Base-by-base conservation (phyloP, 257 asterid genomes). In the Jacaranda copaia region DNA sequence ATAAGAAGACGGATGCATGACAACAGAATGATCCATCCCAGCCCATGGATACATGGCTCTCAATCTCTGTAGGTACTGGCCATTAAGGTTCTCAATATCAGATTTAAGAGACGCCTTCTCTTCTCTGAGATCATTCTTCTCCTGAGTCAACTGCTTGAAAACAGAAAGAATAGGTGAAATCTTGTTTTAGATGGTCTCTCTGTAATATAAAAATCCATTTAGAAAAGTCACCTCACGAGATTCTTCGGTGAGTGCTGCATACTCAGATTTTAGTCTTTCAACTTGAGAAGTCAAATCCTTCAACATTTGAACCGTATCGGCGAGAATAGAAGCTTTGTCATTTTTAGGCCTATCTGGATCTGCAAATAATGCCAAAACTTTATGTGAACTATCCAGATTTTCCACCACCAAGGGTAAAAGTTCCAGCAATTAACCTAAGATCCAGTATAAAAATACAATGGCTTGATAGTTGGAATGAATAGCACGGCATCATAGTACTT, bases 341-440 rank as follows among this genome's bases (percentile, higher is more conserved):
- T 93, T 92, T 84, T 90, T 96, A 68, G 99, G 99, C 82, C 99
- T 87, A 73, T 93, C 98, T 15, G 99, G 97, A 88, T 96, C 99
- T 93, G 96, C 91, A 87, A 77, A 78, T 74, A 77, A 70, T 60
- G 55, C 79, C 67, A 60, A 74, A 38, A 48, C 16, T 12, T 63
- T 38, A 69, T 53, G 32, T 72, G 74, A 71, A 11, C 48, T 73
- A 73, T 75, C 68, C 58, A 81, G 8, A 72, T 13, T 68, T 79
- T 46, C 58, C 72, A 74, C 76, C 32, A 14, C 60, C 57, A 62
- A 70, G 57, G 32, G 1, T 14, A 25, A 19, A 77, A 14, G 43
- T n/a, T 70, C 36, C 14, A 81, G 18, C 18, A 61, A 32, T 72
- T 52, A 46, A 71, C 59, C 68, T 70, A 55, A 64, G 64, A 81